These are phyloP conservation scores for Adansonia grandidieri DNA, from an alignment of 441 rosid species.

Conservation along the genomic window DNA sequence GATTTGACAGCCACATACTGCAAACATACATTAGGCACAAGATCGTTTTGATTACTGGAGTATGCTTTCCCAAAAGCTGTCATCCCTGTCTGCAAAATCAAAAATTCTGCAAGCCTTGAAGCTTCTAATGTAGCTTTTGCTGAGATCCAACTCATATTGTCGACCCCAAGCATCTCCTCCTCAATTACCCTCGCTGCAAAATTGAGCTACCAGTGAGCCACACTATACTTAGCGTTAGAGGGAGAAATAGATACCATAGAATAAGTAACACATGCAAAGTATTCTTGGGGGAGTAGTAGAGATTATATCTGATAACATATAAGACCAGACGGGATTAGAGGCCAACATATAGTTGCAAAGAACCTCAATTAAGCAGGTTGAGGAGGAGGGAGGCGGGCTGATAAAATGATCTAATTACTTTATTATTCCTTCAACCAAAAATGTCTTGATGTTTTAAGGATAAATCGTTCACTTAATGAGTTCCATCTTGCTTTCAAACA, in stretches of 20 bases:
- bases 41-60: conserved; percentile 86
- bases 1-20: conserved; percentile 1
- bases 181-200: conserved; percentile 88
- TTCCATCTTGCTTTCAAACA: conserved; percentile 18
- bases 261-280: neutral
- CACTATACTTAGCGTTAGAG: conserved; percentile 12
- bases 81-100: conserved; percentile 97
- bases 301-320: conserved; percentile 16
- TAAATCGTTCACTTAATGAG: neutral
- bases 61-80: conserved; percentile 92
- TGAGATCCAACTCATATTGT: conserved; percentile 91
- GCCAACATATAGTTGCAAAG: conserved; percentile 10
- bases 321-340: conserved; percentile 5
- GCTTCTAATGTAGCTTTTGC: conserved; percentile 91
- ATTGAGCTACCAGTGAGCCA: conserved; percentile 33
- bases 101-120: conserved; percentile 79
- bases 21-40: conserved; percentile 75
- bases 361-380: conserved; percentile 11
- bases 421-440: neutral
- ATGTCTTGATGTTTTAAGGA: neutral
- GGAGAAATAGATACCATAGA: neutral
- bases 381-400: neutral
- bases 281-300: neutral
- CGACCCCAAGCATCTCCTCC: conserved; percentile 91
- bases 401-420: neutral